phyloP scores from a whole-genome alignment of 495 filamentous ascomycete genomes.

The Penicillium cosmopolitanum region DNA sequence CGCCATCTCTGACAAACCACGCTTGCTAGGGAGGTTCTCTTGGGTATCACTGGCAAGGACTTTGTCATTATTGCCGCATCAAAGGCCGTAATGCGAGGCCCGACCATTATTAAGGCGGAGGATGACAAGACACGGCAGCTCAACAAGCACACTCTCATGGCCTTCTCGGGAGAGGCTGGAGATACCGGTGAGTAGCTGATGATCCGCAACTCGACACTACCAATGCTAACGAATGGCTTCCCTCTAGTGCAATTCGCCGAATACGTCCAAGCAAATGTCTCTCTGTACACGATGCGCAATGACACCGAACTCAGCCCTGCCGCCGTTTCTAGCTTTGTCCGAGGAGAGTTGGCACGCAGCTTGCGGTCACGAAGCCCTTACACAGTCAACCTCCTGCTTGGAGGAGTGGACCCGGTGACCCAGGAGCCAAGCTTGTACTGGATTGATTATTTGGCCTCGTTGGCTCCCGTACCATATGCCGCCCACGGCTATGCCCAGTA shows the following conservation, averaged over 20 bases:
- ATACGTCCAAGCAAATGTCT: conserved; percentile 97
- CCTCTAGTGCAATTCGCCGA: conserved; percentile 93
- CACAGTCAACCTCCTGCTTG: conserved; percentile 92
- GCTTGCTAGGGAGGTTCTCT: conserved; percentile 84
- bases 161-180: conserved; percentile 94
- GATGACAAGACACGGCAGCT: conserved; percentile 94
- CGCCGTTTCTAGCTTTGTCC: conserved; percentile 88
- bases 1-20: conserved; percentile 23
- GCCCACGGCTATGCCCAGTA: conserved; percentile 98
- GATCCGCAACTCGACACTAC: conserved; percentile 2
- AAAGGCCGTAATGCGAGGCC: conserved; percentile 96
- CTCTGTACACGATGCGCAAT: conserved; percentile 98
- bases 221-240: conserved; percentile 19
- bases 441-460: conserved; percentile 92
- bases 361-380: conserved; percentile 91
- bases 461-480: conserved; percentile 88
- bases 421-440: conserved; percentile 90
- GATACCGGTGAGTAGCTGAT: conserved; percentile 74
- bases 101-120: conserved; percentile 90
- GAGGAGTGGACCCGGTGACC: conserved; percentile 86
- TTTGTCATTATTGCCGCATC: conserved; percentile 97
- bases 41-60: conserved; percentile 98
- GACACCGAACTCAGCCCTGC: conserved; percentile 85
- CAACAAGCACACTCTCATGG: conserved; percentile 93
- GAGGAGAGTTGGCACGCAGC: conserved; percentile 85